These are phyloP conservation scores for Hanseniaspora meyeri DNA, from an alignment of 805 yeast species.

Conservation along the genomic window DNA sequence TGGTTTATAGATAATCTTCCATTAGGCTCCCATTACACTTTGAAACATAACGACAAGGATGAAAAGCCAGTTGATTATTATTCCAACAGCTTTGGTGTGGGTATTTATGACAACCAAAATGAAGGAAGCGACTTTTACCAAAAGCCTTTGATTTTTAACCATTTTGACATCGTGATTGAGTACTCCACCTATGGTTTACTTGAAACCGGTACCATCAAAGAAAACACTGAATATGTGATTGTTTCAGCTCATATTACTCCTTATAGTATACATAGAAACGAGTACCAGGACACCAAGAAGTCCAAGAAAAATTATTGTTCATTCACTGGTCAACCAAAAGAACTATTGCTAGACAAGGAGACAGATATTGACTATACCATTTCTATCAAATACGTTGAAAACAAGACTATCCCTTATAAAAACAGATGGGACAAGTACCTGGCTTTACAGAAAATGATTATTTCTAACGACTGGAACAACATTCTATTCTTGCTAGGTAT, in stretches of 20 bases:
- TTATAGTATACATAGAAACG: slow-evolving; percentile 38
- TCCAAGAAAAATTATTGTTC: slow-evolving; percentile 26
- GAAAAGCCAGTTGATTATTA: slow-evolving; percentile 46
- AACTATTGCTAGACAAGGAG: slow-evolving; percentile 38
- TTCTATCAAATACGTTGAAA: slow-evolving; percentile 58
- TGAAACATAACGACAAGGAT: slow-evolving; percentile 30
- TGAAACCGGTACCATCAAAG: slow-evolving; percentile 42
- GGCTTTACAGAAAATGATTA: slow-evolving; percentile 80
- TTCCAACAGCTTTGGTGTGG: slow-evolving; percentile 72
- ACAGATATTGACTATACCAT: slow-evolving; percentile 69
- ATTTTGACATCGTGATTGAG: slow-evolving; percentile 65
- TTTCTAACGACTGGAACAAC: slow-evolving; percentile 89
- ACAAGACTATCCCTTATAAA: slow-evolving; percentile 72
- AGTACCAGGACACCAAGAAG: neutral
- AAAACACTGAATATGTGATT: slow-evolving; percentile 58
- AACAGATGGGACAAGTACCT: slow-evolving; percentile 97
- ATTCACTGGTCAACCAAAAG: slow-evolving; percentile 31
- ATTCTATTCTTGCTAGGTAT: slow-evolving; percentile 75
- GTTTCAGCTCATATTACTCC: slow-evolving; percentile 83
- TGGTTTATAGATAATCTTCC: slow-evolving; percentile 96
- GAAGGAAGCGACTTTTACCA: slow-evolving; percentile 18
- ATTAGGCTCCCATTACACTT: slow-evolving; percentile 40
- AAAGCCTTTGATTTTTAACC: slow-evolving; percentile 55
- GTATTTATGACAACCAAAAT: slow-evolving; percentile 44
- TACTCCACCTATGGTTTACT: slow-evolving; percentile 28